Percentiles rank a stretch among this genome's conserved stretches.
Evolutionary conservation across 805 yeast species (phyloP).

Genomic region (Saccharomyces mikatae): DNA sequence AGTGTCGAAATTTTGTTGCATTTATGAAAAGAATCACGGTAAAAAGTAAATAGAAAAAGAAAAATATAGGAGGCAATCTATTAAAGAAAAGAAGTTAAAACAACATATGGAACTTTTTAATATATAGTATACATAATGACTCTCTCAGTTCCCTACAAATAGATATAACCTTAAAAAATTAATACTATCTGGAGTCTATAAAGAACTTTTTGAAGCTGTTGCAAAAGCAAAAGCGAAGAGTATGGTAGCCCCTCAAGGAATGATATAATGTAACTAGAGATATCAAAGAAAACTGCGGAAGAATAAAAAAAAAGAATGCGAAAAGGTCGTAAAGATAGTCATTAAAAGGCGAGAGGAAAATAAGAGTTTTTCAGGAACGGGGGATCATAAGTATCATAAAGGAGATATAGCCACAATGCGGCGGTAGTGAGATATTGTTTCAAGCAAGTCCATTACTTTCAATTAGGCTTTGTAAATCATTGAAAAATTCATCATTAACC

Average conservation of each 20-base stretch:
- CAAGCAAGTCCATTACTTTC: slow-evolving; percentile 1
- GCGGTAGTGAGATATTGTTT: not conserved
- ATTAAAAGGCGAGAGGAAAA: not conserved
- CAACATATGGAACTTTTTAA: not conserved
- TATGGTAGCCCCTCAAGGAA: not conserved
- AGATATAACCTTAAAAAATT: not conserved
- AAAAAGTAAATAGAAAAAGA: not conserved
- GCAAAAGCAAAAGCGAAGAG: not conserved
- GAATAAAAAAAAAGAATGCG: not conserved
- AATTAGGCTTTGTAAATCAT: slow-evolving; percentile 6
- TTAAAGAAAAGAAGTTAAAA: not conserved
- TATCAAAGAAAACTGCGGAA: not conserved
- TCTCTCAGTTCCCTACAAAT: not conserved
- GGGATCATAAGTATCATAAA: not conserved
- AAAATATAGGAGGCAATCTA: not conserved
- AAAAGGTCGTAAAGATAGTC: not conserved
- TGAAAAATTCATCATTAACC: slow-evolving; percentile 15
- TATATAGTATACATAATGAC: not conserved
- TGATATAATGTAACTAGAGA: not conserved
- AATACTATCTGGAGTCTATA: not conserved
- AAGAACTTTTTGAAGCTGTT: not conserved
- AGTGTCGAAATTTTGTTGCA: not conserved
- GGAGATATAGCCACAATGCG: not conserved
- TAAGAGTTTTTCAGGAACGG: not conserved
- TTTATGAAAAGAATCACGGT: not conserved